Evolutionary conservation across 1,284 basidiomycete genomes (phyloP), one percentile per base, ranked within the genome.

Genomic region (Moniliophthora roreri): DNA sequence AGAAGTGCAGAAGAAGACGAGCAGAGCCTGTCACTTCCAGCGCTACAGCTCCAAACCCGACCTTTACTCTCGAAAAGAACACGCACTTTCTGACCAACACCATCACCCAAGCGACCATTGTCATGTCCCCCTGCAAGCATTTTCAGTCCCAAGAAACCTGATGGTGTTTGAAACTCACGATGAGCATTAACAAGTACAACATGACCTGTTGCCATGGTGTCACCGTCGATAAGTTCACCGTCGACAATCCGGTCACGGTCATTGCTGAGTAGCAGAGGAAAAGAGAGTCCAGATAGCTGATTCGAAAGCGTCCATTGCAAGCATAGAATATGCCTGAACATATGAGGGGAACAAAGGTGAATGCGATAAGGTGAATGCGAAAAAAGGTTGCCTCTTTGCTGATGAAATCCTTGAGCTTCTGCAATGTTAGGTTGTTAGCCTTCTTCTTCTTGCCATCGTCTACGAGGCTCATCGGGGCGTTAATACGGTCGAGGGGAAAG

Each of bases 241-340:
- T 81, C 15, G 74, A 70, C 28, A 87, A 69, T 28, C 80, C 80
- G 8, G 78, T 80, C 3, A 79, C 79, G 0, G 85, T 87, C 75
- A 87, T 81, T 0, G 84, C 80, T 2, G 80, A 82, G 58, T 84
- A 81, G 61, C 82, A 85, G 6, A 85, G 66, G 65, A 86, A 89
- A 52, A 87, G 63, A 1, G 76, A 71, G 61, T 88, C 85, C 49
- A 87, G 61, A 62, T 77, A 84, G 15, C 66, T 66, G 56, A 84
- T 65, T 36, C 66, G 73, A 60, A 71, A 80, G 15, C 64, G 66
- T 2, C 79, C 80, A 69, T 82, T 82, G 36, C 66, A 75, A 2
- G 68, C 78, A 58, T 78, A 87, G 68, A 85, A 82, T 26, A 87
- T 79, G 7, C 66, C 77, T 10, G 81, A 78, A 41, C 76, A 69